Base-by-base conservation (phyloP, 306 rosid genomes). In the Ochetophila trinervis region DNA sequence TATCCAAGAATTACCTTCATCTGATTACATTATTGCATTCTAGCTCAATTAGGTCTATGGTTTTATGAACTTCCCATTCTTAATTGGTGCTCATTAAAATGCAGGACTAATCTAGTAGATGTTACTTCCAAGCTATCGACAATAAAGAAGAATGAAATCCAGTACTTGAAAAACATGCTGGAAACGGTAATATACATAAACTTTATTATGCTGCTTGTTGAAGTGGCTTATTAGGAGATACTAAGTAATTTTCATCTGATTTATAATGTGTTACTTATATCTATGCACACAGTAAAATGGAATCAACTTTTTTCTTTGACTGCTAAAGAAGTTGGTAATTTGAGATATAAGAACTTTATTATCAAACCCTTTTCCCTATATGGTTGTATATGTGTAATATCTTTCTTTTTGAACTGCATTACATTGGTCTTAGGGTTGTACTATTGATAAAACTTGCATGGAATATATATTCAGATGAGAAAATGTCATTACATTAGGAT, bases 51-150 rank as follows among this genome's bases (percentile, higher is more conserved):
- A 10, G 61, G 60, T 71, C 74, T 27, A 45, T 77, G 59, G 30
- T 69, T 58, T 50, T 55, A 37, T 67, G 55, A 69, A 72, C 77
- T 24, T 56, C 21, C 47, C 55, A 66, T 34, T 57, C 35, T 66
- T 23, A 58, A 21, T 17, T 68, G 54, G 56, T 60, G 35, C 27
- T 50, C 50, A 57, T 54, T 66, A 68, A 63, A 70, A 44, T 79
- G 92, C 89, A 89, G 98, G 93, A 84, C 79, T 67, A 85, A 79
- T 74, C 76, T 87, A 60, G 67, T 51, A 76, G 91, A 85, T 76
- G 84, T 74, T 47, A 79, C 83, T 72, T 73, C 74, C 35, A 73
- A 71, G 78, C 83, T 89, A 68, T 80, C 77, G 44, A 18, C 72
- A 19, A 70, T 71, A 57, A 85, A 79, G 73, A 87, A 82, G 82